Evolutionary conservation across 1,284 basidiomycete species (phyloP).

Genomic region (Porphyrellus sp.): DNA sequence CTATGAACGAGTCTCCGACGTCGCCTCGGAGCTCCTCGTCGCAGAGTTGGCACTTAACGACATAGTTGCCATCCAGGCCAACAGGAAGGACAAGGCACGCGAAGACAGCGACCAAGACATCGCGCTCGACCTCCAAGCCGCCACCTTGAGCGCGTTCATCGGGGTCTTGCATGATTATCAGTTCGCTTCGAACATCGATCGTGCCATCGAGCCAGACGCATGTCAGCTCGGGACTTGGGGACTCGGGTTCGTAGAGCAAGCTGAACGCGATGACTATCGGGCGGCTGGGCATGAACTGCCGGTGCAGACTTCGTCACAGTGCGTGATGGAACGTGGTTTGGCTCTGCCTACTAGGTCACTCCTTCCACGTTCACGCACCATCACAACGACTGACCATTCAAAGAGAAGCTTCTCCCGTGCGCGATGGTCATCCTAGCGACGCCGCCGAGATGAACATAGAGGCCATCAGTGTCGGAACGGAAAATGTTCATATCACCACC

Average conservation of each 20-base stretch:
- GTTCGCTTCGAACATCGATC: constrained; percentile 41
- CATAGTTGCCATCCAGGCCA: constrained; percentile 37
- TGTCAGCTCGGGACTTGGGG: constrained; percentile 6
- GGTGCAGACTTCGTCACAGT: constrained; percentile 22
- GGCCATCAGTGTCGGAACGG: neutral
- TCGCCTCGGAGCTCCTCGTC: constrained; percentile 21
- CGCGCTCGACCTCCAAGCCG: constrained; percentile 46
- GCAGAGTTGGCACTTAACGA: constrained; percentile 37
- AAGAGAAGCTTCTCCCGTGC: neutral
- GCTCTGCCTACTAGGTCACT: constrained; percentile 8
- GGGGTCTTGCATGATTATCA: constrained; percentile 34
- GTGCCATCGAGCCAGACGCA: constrained; percentile 18
- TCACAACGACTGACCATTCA: constrained; percentile 8
- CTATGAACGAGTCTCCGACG: constrained; percentile 11
- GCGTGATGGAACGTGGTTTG: constrained; percentile 18
- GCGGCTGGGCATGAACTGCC: constrained; percentile 25
- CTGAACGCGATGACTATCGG: constrained; percentile 23
- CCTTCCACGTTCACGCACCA: neutral
- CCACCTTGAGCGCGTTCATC: constrained; percentile 38
- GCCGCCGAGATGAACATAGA: neutral
- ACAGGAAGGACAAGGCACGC: constrained; percentile 42
- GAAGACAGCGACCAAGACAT: constrained; percentile 45
- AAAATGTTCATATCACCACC: constrained; percentile 5
- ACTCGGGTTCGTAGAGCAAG: constrained; percentile 9
- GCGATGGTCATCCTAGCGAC: too few relatives aligned